phyloP scores from a whole-genome alignment of 805 yeast genomes.

The Suhomyces pyralidae region DNA sequence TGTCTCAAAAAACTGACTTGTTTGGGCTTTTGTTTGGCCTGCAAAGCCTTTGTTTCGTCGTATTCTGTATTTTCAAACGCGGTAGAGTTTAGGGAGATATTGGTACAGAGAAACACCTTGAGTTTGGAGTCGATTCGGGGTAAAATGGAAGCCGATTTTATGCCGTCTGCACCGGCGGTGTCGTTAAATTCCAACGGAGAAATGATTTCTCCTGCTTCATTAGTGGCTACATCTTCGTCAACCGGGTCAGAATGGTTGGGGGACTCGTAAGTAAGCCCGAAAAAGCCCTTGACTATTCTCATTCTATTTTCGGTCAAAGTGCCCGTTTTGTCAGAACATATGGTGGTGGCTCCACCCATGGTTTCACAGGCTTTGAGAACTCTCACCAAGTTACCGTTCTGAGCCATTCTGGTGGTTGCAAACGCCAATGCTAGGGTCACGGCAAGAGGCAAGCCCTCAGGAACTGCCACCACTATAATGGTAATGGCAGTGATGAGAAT shows the following conservation, averaged over 20 bases:
- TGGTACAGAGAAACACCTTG: constrained; percentile 37
- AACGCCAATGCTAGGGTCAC: constrained; percentile 95
- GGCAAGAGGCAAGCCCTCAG: constrained; percentile 97
- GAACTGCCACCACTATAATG: constrained; percentile 96
- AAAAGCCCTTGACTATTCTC: constrained; percentile 79
- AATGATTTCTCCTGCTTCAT: background rate
- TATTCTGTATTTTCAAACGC: constrained; percentile 74
- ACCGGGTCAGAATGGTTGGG: background rate
- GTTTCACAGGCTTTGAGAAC: constrained; percentile 93
- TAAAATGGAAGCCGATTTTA: constrained; percentile 22
- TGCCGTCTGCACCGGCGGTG: constrained; percentile 21
- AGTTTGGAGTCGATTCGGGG: constrained; percentile 19
- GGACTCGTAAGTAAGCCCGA: constrained; percentile 44
- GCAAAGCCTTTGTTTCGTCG: constrained; percentile 28
- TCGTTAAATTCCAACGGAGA: constrained; percentile 48
- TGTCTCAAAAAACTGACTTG: constrained; percentile 26
- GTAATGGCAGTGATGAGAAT: constrained; percentile 90
- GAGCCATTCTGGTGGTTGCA: constrained; percentile 97
- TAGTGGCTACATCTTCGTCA: background rate
- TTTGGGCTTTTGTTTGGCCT: constrained; percentile 27
- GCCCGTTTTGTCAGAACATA: constrained; percentile 97
- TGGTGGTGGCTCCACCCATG: constrained; percentile 97
- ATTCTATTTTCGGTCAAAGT: constrained; percentile 91
- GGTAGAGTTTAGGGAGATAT: constrained; percentile 77
- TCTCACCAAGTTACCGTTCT: constrained; percentile 93